Base-by-base conservation (phyloP, 177 flowering plant species). In the Tripterygium wilfordii region DNA sequence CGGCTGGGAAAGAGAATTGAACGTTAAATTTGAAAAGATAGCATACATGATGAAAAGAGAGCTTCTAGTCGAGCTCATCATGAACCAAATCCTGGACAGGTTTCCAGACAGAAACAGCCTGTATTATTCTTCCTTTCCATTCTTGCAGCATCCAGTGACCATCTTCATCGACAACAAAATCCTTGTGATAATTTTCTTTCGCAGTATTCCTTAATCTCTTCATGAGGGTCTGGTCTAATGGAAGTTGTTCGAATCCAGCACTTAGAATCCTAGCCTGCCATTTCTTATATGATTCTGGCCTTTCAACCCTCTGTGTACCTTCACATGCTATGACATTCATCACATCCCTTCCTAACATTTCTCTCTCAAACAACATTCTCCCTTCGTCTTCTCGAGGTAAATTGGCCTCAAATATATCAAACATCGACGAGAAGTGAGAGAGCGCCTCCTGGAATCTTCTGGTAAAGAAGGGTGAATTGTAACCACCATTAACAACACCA, bases 371-470 rank as follows among this genome's bases (percentile, higher is more conserved):
- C 51, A 66, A 0, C 49, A 61, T 17, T 51, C 80, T 68, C 32
- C 62, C 60, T 9, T 43, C 43, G 39, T 72, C 57, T 43, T 66
- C 75, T 2, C 64, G 42, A n/a, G 66, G 55, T 10, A 66, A 36
- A 18, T 31, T 60, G 0, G 66, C 60, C 9, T 76, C 77, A 41
- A 63, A 54, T 62, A 76, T 58, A 24, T 76, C 80, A 43, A 66
- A 76, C 42, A 72, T 8, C 5, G 72, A 36, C 0, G 72, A 68
- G 66, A 48, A 75, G 30, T 75, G 64, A 45, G 52, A 69, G 40
- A 75, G 62, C 4, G 80, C 72, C 53, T 71, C 80, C 25, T 54
- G 30, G 55, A 75, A 75, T 56, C 80, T 29, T 2, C 72, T 55
- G 20, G 48, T 13, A n/a, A 75, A 75, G 59, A 75, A 71, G 1